phyloP scores from a whole-genome alignment of 306 rosid species.

The Cotoneaster glaucophyllus region DNA sequence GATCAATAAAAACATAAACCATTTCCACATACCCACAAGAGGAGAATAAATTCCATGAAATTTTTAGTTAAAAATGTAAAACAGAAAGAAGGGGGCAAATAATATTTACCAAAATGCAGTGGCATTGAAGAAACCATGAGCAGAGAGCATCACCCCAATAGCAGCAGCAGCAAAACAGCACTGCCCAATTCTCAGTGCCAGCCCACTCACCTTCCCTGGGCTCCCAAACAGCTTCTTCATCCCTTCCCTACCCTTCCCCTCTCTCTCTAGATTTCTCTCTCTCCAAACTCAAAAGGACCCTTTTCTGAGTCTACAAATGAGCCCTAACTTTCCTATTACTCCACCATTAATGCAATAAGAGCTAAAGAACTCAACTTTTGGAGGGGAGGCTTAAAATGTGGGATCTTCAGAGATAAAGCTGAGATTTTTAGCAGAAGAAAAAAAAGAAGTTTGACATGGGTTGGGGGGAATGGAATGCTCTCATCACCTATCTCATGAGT shows the following conservation, averaged over 20 bases:
- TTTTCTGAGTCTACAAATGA: not conserved
- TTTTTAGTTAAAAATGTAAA: not conserved
- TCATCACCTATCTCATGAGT: not conserved
- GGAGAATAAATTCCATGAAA: not conserved
- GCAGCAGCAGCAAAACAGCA: conserved; percentile 36
- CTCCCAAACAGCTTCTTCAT: conserved; percentile 31
- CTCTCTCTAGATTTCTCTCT: not conserved
- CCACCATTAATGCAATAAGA: not conserved
- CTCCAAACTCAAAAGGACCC: not conserved
- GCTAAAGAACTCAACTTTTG: not conserved
- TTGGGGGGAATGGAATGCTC: not conserved
- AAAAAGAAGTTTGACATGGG: not conserved
- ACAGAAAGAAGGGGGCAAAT: not conserved
- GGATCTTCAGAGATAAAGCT: not conserved
- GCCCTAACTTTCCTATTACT: not conserved
- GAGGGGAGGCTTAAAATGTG: not conserved
- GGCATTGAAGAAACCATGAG: conserved; percentile 36
- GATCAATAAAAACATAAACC: not conserved
- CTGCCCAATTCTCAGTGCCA: conserved; percentile 34
- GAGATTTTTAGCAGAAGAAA: not conserved
- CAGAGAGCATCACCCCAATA: conserved; percentile 37
- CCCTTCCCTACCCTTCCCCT: not conserved
- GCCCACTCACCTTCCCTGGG: conserved; percentile 36
- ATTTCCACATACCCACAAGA: not conserved
- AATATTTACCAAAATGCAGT: conserved; percentile 37